Conservation (phyloP, 768 basidiomycete species). For the Kwoniella europaea region DNA sequence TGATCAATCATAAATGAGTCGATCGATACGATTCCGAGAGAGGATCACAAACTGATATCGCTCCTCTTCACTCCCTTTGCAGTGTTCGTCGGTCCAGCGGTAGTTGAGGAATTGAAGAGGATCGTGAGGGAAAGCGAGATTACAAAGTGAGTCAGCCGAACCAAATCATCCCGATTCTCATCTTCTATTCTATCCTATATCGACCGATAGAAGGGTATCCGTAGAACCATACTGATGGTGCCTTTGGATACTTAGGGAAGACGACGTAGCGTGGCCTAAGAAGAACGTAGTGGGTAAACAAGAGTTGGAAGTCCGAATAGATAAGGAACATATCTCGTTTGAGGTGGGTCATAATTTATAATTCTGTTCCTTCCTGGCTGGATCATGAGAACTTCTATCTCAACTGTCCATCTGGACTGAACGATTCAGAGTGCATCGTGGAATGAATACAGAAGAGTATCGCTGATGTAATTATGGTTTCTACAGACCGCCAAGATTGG, state of each 20-base stretch:
- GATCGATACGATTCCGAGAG: too few species aligned
- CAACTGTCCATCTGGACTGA: too few species aligned
- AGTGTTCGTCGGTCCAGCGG: slow-evolving; percentile 95
- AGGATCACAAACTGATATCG: too few species aligned
- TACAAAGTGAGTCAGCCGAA: slow-evolving; percentile 85
- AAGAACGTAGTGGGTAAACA: slow-evolving; percentile 99
- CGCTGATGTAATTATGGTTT: not conserved
- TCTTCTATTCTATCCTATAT: too few species aligned
- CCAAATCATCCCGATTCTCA: not conserved
- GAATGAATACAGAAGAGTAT: not conserved
- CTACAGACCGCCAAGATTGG: slow-evolving; percentile 95
- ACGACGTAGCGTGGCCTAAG: slow-evolving; percentile 97
- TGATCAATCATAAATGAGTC: too few species aligned
- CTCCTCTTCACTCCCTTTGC: slow-evolving; percentile 7
- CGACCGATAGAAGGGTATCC: too few species aligned
- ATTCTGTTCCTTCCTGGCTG: too few species aligned
- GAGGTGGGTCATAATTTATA: slow-evolving; percentile 80
- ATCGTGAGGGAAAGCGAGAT: slow-evolving; percentile 93
- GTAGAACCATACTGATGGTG: slow-evolving; percentile 7
- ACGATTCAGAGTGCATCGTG: too few species aligned
- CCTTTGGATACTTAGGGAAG: slow-evolving; percentile 70
- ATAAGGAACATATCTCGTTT: slow-evolving; percentile 94
- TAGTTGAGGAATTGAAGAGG: slow-evolving; percentile 91
- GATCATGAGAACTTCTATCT: too few species aligned
- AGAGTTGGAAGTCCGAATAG: slow-evolving; percentile 91